These are phyloP conservation scores for Mariannaea elegans DNA, from an alignment of 2,329 filamentous ascomycete genomes.

Conservation along the genomic window DNA sequence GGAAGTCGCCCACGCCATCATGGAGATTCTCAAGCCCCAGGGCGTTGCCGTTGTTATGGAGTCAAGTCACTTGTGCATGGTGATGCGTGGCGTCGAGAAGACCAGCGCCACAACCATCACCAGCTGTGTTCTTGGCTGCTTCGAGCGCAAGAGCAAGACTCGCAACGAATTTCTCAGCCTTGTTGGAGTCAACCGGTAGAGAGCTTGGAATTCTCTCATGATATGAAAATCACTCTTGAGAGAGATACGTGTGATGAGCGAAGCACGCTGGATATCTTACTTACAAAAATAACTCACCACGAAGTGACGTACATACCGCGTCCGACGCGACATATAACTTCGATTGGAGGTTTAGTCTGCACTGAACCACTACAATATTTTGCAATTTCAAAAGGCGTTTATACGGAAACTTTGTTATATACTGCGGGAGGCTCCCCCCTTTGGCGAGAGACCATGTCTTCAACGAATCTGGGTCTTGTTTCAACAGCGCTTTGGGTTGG, in stretches of 20 bases:
- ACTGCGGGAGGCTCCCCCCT: conserved; percentile 8
- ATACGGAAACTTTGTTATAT: conserved; percentile 7
- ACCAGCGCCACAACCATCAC: conserved; percentile 87
- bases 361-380: not conserved
- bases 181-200: conserved; percentile 64
- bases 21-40: conserved; percentile 91
- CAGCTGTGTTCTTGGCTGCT: conserved; percentile 96
- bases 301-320: too few species aligned
- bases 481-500: conserved; percentile 19
- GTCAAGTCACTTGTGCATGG: conserved; percentile 96
- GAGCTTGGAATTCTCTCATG: not conserved
- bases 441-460: conserved; percentile 41
- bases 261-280: too few species aligned
- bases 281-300: too few species aligned
- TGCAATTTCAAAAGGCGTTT: conserved; percentile 14
- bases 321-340: too few species aligned
- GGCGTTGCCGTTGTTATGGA: conserved; percentile 98
- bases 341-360: too few species aligned
- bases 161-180: conserved; percentile 94
- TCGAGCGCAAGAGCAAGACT: conserved; percentile 92
- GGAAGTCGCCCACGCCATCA: conserved; percentile 92
- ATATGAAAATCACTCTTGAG: too few species aligned
- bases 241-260: too few species aligned
- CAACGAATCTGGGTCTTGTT: conserved; percentile 43
- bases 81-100: conserved; percentile 98